A percentile compares a stretch with the other conserved stretches of the same genome.
Conservation (phyloP, 1,284 basidiomycete species). For the Rhodotorula glutinis region DNA sequence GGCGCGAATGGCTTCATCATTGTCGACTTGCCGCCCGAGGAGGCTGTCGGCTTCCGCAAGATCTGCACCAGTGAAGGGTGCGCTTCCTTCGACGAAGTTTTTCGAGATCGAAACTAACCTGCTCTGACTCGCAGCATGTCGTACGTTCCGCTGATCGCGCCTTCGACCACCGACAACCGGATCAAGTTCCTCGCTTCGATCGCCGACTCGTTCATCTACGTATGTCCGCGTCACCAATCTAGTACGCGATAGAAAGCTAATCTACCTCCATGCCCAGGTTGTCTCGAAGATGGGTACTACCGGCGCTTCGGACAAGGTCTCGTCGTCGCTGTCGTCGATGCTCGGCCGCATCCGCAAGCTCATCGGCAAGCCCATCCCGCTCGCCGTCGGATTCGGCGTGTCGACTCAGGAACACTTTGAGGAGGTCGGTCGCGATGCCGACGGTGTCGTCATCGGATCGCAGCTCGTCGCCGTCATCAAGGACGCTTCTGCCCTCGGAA, state of each 20-base stretch:
- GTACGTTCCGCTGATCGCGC: conserved; percentile 95
- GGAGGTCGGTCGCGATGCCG: conserved; percentile 71
- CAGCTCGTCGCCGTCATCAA: conserved; percentile 78
- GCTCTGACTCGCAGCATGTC: conserved; percentile 55
- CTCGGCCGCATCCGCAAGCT: conserved; percentile 47
- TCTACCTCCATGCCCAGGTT: conserved; percentile 39
- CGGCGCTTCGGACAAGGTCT: conserved; percentile 73
- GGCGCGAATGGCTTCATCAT: conserved; percentile 98
- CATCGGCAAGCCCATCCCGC: conserved; percentile 67
- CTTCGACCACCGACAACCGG: conserved; percentile 80
- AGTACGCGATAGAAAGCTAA: not conserved
- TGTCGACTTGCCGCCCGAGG: conserved; percentile 96
- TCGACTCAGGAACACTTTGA: conserved; percentile 90
- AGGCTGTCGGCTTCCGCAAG: conserved; percentile 82
- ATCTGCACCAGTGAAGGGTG: conserved; percentile 72
- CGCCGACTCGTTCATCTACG: conserved; percentile 96
- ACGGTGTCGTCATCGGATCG: conserved; percentile 92
- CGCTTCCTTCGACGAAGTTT: not conserved
- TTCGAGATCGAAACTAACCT: not conserved
- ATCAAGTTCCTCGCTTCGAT: conserved; percentile 88
- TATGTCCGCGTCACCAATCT: conserved; percentile 47
- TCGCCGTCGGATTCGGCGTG: conserved; percentile 96
- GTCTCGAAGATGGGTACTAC: conserved; percentile 89
- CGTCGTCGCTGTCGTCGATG: conserved; percentile 47
- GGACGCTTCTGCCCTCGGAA: conserved; percentile 50